Conservation (phyloP, 2,329 filamentous ascomycete genomes). For the Emergomyces pasteurianus region DNA sequence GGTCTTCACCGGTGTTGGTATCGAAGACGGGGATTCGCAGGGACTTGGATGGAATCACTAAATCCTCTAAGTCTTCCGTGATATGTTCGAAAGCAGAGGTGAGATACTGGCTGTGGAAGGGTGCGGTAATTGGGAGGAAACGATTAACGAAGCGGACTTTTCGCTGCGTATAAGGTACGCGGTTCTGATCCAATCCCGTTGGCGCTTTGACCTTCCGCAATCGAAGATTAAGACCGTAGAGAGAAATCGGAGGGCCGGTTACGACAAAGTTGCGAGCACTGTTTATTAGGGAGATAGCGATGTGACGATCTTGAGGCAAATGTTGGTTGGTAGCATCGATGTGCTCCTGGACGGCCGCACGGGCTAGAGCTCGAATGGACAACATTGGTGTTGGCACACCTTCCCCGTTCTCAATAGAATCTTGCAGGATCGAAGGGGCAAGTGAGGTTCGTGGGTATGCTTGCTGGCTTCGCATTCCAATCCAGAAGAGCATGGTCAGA, state of each 20-base stretch:
- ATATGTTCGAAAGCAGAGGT: constrained; percentile 70
- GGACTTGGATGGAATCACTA: constrained; percentile 60
- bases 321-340: constrained; percentile 96
- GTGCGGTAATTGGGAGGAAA: constrained; percentile 93
- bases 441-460: constrained; percentile 92
- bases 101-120: constrained; percentile 96
- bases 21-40: constrained; percentile 81
- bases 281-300: constrained; percentile 90
- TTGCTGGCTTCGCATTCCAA: constrained; percentile 91
- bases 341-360: constrained; percentile 83
- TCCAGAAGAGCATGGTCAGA: constrained; percentile 94
- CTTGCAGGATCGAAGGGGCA: constrained; percentile 77
- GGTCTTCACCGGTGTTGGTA: constrained; percentile 77
- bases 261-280: constrained; percentile 95
- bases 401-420: constrained; percentile 88
- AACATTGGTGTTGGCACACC: constrained; percentile 96
- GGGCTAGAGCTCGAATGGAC: constrained; percentile 85
- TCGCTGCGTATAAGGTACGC: constrained; percentile 86
- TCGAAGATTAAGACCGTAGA: constrained; percentile 91
- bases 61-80: constrained; percentile 72
- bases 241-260: constrained; percentile 85
- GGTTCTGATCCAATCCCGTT: constrained; percentile 91
- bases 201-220: constrained; percentile 94
- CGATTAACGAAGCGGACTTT: constrained; percentile 95
- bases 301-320: constrained; percentile 81